Evolutionary conservation across 1,139 yeast species (phyloP).

Genomic region (Blastobotrys illinoisensis): DNA sequence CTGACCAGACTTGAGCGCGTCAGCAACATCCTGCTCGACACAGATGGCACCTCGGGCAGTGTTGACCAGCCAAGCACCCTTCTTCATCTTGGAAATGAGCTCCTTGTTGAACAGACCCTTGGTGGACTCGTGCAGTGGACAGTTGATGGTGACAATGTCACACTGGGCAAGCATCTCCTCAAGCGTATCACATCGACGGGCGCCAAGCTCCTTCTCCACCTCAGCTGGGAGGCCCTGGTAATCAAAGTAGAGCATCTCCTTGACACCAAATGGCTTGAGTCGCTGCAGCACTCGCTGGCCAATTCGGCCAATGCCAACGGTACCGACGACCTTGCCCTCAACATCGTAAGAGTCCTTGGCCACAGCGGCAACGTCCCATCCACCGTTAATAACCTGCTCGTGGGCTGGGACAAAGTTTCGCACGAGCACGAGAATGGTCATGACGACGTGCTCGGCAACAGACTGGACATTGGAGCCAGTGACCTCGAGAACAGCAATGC

Average conservation of each 20-base stretch:
- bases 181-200: slow-evolving; percentile 56
- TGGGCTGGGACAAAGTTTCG: slow-evolving; percentile 80
- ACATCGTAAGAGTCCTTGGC: slow-evolving; percentile 71
- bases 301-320: slow-evolving; percentile 80
- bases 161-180: slow-evolving; percentile 68
- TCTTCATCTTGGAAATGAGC: slow-evolving; percentile 64
- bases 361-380: slow-evolving; percentile 76
- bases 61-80: slow-evolving; percentile 72
- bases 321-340: slow-evolving; percentile 70
- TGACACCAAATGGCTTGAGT: slow-evolving; percentile 67
- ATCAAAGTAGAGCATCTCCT: slow-evolving; percentile 68
- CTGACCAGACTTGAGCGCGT: slow-evolving; percentile 63
- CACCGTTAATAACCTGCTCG: slow-evolving; percentile 53
- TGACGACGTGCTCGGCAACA: slow-evolving; percentile 76
- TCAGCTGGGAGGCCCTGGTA: slow-evolving; percentile 63
- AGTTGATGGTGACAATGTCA: slow-evolving; percentile 72
- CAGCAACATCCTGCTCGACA: slow-evolving; percentile 69
- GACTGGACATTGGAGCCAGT: slow-evolving; percentile 79
- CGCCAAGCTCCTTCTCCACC: slow-evolving; percentile 51
- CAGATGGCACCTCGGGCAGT: slow-evolving; percentile 84
- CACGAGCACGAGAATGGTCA: slow-evolving; percentile 67
- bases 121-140: slow-evolving; percentile 71
- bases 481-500: slow-evolving; percentile 68
- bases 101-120: slow-evolving; percentile 64
- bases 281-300: slow-evolving; percentile 74